Evolutionary conservation across 1,284 basidiomycete species (phyloP), one percentile per base, ranked within the genome.

Genomic region (Cryptococcus maquisensis): DNA sequence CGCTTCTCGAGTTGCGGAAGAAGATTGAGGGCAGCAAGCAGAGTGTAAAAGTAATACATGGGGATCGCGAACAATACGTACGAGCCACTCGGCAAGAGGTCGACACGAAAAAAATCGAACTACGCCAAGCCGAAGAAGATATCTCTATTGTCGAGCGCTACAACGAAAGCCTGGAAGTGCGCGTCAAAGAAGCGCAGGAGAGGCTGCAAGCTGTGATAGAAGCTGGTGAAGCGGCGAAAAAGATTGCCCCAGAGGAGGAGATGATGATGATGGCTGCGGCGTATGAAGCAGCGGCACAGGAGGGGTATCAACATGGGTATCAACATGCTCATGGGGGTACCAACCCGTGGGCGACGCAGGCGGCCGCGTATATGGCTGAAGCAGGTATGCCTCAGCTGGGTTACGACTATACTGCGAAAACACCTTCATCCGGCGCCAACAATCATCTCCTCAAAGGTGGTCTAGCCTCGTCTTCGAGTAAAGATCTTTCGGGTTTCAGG

Each of bases 1-100:
- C 94, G 69, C 87, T 94, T 44, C 76, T 75, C 49, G 78, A 76
- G 49, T 66, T 93, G 41, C 81, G 81, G 60, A 78, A 75, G 16
- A 79, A 81, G 52, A 79, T 87, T 60, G 77, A 73, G 44, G 63
- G 66, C 49, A 76, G 76, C 54, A 68, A 71, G 41, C 68, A 68
- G 49, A 62, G 65, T 56, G 71, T 75, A 57, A 57, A 62, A 60
- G 60, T 67, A 60, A 62, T 70, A 61, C 71, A 74, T 51, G 71
- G 82, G 26, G 83, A 86, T 40, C 90, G 93, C 73, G 67, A 62
- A 40, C 66, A 61, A 47, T 63, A 73, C 57, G 66, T 72, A 23
- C 58, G 66, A 24, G 62, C 64, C 26, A 66, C 67, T 43, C 55
- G 61, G 45, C 84, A 87, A 56, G 80, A 81, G 28, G 76, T 86